phyloP scores from a whole-genome alignment of 345 rosid species.

The Fremontodendron californicum region DNA sequence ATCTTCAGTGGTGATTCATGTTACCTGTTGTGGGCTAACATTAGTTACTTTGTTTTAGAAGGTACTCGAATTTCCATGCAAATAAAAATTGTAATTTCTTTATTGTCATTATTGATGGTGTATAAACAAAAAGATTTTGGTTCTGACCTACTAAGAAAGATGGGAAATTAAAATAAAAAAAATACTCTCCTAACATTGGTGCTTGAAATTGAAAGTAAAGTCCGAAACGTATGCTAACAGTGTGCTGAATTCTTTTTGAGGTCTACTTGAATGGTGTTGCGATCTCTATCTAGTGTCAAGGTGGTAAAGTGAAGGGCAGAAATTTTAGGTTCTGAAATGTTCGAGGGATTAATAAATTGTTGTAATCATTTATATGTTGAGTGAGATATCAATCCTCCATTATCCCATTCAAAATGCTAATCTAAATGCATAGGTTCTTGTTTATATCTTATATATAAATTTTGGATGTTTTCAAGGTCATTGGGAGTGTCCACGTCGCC shows the following conservation, averaged over 20 bases:
- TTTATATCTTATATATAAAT: too few relatives aligned
- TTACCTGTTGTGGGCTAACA: background rate
- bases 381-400: background rate
- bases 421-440: background rate
- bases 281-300: background rate
- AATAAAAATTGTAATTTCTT: background rate
- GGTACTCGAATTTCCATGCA: background rate
- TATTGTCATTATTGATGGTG: background rate
- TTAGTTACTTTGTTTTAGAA: background rate
- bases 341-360: background rate
- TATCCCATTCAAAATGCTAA: background rate
- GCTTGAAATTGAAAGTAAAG: background rate
- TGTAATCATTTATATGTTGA: background rate
- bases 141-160: background rate
- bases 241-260: background rate
- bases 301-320: background rate
- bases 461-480: too few relatives aligned
- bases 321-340: background rate
- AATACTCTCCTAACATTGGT: background rate
- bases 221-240: background rate
- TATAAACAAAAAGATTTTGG: background rate
- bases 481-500: too few relatives aligned
- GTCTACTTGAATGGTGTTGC: background rate
- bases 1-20: background rate
- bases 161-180: background rate